phyloP scores from a whole-genome alignment of 1,284 basidiomycete species.

The Marasmius fiardii region DNA sequence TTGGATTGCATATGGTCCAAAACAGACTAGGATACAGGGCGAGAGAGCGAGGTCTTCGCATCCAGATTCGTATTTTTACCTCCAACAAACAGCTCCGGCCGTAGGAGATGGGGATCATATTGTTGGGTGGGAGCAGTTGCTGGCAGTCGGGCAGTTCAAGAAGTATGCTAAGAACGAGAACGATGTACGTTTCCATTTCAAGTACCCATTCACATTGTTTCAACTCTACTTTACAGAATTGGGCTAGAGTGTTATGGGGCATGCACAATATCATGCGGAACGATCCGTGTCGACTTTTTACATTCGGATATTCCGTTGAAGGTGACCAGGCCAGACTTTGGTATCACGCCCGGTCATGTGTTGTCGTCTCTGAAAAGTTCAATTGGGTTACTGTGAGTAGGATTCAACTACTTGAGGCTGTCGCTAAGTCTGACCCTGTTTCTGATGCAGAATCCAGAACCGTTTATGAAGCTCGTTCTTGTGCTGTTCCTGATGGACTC shows the following conservation, averaged over 20 bases:
- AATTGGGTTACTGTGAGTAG: neutral
- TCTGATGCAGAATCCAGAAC: neutral
- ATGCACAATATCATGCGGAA: conserved; percentile 13
- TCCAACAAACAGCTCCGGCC: neutral
- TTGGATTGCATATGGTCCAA: no score
- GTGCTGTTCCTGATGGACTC: neutral
- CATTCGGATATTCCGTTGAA: conserved; percentile 12
- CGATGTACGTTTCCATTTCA: no score
- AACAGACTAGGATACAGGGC: no score
- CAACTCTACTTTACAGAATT: conserved; percentile 5
- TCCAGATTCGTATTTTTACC: no score
- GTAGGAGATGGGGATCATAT: no score
- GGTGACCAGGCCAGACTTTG: conserved; percentile 12
- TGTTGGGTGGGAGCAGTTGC: neutral
- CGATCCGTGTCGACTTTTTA: conserved; percentile 15
- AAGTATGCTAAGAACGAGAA: neutral
- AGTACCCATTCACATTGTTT: neutral
- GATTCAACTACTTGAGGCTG: no score
- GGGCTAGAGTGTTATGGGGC: conserved; percentile 9
- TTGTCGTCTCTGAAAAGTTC: neutral
- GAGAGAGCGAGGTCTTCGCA: no score
- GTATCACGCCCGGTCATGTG: neutral
- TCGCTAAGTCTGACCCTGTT: neutral
- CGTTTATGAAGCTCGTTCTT: neutral
- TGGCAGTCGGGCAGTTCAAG: neutral